phyloP scores from a whole-genome alignment of 345 rosid genomes.

The Tarenaya hassleriana region DNA sequence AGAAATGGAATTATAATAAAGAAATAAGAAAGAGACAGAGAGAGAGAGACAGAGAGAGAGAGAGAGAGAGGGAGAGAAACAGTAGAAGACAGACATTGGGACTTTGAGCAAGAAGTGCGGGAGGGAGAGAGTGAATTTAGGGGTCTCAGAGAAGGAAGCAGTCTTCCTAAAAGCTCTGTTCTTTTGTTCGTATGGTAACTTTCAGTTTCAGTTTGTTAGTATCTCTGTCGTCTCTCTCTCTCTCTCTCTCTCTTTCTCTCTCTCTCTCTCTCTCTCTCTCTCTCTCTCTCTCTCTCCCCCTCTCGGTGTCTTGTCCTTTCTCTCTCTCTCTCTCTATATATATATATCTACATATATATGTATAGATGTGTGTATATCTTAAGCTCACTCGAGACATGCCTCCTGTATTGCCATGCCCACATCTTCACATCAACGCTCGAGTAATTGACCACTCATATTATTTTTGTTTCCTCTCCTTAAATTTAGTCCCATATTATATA shows the following conservation, averaged over 20 bases:
- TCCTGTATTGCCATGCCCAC: too few species aligned
- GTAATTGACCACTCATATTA: slow-evolving; percentile 24
- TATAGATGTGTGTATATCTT: too few species aligned
- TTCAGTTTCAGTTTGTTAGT: slow-evolving; percentile 27
- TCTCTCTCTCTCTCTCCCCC: too few species aligned
- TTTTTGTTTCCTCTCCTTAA: slow-evolving; percentile 27
- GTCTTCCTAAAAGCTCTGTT: slow-evolving; percentile 28
- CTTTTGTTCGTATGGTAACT: slow-evolving; percentile 31
- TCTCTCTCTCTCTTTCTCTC: too few species aligned
- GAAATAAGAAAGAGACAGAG: background rate
- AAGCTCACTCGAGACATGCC: too few species aligned
- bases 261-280: too few species aligned
- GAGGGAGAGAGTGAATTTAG: slow-evolving; percentile 18
- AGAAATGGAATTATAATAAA: slow-evolving; percentile 2
- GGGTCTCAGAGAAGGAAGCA: slow-evolving; percentile 29
- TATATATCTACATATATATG: too few species aligned
- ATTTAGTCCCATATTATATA: slow-evolving; percentile 26
- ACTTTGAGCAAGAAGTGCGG: slow-evolving; percentile 18
- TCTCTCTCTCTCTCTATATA: too few species aligned
- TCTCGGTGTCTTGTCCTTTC: too few species aligned
- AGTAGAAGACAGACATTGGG: slow-evolving; percentile 35
- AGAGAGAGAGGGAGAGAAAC: slow-evolving; percentile 7
- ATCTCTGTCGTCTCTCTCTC: slow-evolving; percentile 24
- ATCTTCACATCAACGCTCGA: background rate
- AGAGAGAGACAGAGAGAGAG: too few species aligned